These are phyloP conservation scores for Quercus gilva DNA, from an alignment of 306 rosid species.

Conservation along the genomic window DNA sequence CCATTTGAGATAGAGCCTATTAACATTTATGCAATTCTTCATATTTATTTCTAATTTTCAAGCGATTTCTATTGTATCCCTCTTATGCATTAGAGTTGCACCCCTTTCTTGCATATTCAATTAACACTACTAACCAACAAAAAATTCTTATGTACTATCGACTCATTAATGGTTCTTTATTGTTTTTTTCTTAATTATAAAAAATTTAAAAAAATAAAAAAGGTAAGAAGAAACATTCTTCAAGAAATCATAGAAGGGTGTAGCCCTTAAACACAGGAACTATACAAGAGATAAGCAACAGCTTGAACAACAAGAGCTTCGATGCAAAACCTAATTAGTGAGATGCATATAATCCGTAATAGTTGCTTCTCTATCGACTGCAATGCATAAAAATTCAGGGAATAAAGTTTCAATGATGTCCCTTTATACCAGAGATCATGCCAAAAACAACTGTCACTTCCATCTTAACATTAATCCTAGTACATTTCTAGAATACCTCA, in stretches of 20 bases:
- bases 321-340: not conserved
- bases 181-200: not conserved
- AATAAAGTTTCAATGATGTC: not conserved
- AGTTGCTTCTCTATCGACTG: not conserved
- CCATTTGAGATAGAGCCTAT: too few species aligned
- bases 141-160: not conserved
- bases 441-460: not conserved
- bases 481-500: not conserved
- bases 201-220: too few species aligned
- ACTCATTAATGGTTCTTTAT: not conserved
- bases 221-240: not conserved
- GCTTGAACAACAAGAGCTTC: not conserved
- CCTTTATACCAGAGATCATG: not conserved
- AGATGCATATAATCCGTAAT: not conserved
- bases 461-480: not conserved
- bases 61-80: not conserved
- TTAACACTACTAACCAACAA: not conserved
- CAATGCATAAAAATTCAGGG: not conserved
- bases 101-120: not conserved
- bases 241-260: not conserved
- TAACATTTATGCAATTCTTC: not conserved
- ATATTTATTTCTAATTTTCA: not conserved
- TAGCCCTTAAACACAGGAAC: not conserved
- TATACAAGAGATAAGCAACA: not conserved
- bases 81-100: not conserved